Base-by-base conservation (phyloP, 495 filamentous ascomycete genomes). In the Cairneyella variabilis region DNA sequence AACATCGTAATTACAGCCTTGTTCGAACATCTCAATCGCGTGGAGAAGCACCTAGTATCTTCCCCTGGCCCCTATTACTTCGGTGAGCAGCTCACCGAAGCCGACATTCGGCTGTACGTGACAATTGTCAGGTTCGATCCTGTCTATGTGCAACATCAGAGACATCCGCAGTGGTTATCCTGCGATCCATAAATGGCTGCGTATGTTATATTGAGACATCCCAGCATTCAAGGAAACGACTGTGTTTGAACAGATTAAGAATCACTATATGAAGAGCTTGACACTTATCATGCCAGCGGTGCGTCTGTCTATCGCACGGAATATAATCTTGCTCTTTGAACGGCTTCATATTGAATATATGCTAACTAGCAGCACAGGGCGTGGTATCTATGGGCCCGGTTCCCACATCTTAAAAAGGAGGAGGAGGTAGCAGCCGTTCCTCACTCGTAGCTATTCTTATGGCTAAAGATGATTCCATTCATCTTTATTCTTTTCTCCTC, bases 161-260 rank as follows among this genome's bases (percentile, higher is more conserved):
- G 83, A 86, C 71, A 85, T 90, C 51, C 70, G 84, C 26, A 71
- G 76, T 54, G 85, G 83, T 54, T 91, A 90, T 64, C 88, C 88
- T 11, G 66, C 68, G 5, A 70, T 90, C 26, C 76, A 90, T 59
- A 68, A 66, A 42, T 91, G 88, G 88, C 70, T 89, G 66, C 70
- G 82, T 54, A 70, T 78, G 30, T 68, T 91, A 28, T 91, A 91
- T 68, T 90, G 83, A 78, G 80, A 83, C 56, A 70, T 80, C 16
- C 75, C 77, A 7, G 85, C 80, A 1, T 92, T 91, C 63, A 77
- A 73, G 59, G 75, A 82, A 43, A 90, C 87, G 12, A 86, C 85
- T 17, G 71, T 81, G 51, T 90, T 91, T 61, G 65, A 78, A 54
- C 77, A 81, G 58, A 80, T 81, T 63, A 81, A 81, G 66, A 72